A percentile compares a stretch with the other conserved stretches of the same genome.
These are phyloP conservation scores for Bombardia bombarda DNA, from an alignment of 495 filamentous ascomycete genomes.

Conservation along the genomic window DNA sequence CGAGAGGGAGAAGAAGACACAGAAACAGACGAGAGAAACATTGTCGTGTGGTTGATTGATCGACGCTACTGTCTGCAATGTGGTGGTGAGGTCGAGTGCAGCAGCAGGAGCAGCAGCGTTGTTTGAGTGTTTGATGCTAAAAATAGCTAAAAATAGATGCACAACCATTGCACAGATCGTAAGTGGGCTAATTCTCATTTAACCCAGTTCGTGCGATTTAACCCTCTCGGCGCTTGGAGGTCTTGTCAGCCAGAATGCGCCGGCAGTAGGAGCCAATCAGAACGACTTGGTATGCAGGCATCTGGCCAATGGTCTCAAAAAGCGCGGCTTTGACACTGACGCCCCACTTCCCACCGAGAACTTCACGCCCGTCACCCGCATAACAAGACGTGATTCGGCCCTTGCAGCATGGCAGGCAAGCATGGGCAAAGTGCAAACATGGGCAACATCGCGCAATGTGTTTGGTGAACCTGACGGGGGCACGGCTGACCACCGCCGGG, in stretches of 20 bases:
- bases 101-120: too few species aligned
- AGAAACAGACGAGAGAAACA: too few species aligned
- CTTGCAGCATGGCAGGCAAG: not conserved
- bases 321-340: not conserved
- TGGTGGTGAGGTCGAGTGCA: too few species aligned
- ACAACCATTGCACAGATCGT: conserved; percentile 13
- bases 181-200: conserved; percentile 22
- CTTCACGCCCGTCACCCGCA: not conserved
- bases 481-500: not conserved
- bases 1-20: too few species aligned
- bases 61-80: too few species aligned
- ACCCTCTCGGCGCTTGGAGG: conserved; percentile 19
- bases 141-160: conserved; percentile 28
- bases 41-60: too few species aligned
- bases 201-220: conserved; percentile 18
- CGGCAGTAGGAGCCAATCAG: conserved; percentile 11
- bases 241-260: too few species aligned
- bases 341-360: not conserved
- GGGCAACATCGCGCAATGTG: not conserved
- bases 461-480: not conserved
- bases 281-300: not conserved
- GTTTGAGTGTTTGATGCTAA: conserved; percentile 11
- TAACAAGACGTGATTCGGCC: not conserved
- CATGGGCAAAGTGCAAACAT: not conserved
- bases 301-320: not conserved